Evolutionary conservation across 176 grass and related monocot genomes (phyloP).

Genomic region (Musa itinerans): DNA sequence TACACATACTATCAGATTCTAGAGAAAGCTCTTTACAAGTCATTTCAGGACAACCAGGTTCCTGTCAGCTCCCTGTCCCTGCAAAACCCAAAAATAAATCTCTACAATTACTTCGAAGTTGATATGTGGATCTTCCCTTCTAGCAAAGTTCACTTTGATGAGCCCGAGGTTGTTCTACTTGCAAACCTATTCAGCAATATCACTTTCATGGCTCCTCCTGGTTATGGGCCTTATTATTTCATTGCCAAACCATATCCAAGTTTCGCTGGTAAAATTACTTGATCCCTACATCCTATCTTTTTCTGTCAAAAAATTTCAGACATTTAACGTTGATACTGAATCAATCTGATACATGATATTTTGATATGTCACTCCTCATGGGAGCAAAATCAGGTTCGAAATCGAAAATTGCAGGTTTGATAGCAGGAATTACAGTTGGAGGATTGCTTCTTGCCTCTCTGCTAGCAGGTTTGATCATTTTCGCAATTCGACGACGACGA

Average conservation of each 20-base stretch:
- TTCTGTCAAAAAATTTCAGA: background rate
- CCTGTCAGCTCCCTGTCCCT: conserved; percentile 16
- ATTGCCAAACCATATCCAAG: conserved; percentile 14
- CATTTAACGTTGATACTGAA: background rate
- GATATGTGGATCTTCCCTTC: conserved; percentile 36
- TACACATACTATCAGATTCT: background rate
- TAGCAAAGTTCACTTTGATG: conserved; percentile 33
- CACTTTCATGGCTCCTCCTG: conserved; percentile 29
- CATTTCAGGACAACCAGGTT: background rate
- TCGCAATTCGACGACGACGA: conserved; percentile 35
- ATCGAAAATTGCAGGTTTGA: background rate
- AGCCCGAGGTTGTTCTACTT: conserved; percentile 31
- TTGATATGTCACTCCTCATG: background rate
- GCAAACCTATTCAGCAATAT: conserved; percentile 42
- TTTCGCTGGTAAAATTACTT: conserved; percentile 9
- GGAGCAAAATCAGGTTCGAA: background rate
- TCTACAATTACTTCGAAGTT: conserved; percentile 27
- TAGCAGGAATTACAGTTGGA: conserved; percentile 28
- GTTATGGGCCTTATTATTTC: conserved; percentile 54
- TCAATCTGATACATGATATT: background rate
- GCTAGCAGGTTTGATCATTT: conserved; percentile 2
- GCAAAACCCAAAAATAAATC: background rate
- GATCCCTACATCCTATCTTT: conserved; percentile 4
- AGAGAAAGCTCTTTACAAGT: background rate
- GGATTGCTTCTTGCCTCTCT: conserved; percentile 27